These are phyloP conservation scores for Ceratobasidium sp. DNA, from an alignment of 1,284 basidiomycete genomes.

Conservation along the genomic window DNA sequence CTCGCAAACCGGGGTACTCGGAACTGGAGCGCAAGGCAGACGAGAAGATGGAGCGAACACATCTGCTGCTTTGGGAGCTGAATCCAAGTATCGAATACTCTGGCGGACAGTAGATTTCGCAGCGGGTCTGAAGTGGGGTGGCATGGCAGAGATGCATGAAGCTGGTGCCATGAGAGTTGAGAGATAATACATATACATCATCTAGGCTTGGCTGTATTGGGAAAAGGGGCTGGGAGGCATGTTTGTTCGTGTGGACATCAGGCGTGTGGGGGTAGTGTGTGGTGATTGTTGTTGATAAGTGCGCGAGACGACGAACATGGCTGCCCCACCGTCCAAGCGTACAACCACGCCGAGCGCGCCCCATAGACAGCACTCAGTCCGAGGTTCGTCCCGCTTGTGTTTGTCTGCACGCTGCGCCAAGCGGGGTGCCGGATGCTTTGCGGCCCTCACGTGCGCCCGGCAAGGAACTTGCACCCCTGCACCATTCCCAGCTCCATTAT, in stretches of 20 bases:
- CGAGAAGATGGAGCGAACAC: background rate
- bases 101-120: background rate
- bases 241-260: conserved; percentile 24
- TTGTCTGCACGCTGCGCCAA: background rate
- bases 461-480: conserved; percentile 1
- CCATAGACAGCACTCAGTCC: conserved; percentile 3
- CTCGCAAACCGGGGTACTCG: background rate
- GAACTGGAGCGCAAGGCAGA: background rate
- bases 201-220: conserved; percentile 6
- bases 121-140: background rate
- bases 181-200: background rate
- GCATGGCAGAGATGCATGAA: background rate
- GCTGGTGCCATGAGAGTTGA: background rate
- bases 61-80: background rate
- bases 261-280: conserved; percentile 3
- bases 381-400: conserved; percentile 4
- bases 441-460: conserved; percentile 12
- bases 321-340: conserved; percentile 13
- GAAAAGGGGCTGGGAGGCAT: conserved; percentile 34
- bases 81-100: background rate
- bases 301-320: conserved; percentile 24
- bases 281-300: conserved; percentile 38
- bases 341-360: background rate
- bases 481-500: background rate
- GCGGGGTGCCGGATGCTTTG: background rate